phyloP scores from a whole-genome alignment of 2,329 filamentous ascomycete genomes.

The Thielaviopsis populi region DNA sequence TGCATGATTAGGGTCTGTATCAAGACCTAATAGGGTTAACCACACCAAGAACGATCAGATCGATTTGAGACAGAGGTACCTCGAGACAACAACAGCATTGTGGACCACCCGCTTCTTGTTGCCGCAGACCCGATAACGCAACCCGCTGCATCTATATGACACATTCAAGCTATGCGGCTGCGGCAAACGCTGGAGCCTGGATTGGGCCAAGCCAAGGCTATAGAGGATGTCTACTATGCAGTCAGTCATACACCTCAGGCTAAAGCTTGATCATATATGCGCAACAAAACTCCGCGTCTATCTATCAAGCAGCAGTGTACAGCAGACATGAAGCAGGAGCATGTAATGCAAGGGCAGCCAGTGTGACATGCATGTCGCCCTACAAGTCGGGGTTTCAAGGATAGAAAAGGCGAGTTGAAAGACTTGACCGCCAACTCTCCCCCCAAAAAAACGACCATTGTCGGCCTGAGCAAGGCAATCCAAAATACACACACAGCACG shows the following conservation, averaged over 20 bases:
- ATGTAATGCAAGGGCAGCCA: background rate
- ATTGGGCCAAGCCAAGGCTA: background rate
- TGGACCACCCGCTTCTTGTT: background rate
- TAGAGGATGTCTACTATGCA: background rate
- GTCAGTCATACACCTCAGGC: background rate
- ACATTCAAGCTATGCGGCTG: constrained; percentile 1
- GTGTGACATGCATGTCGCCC: background rate
- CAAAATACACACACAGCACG: background rate
- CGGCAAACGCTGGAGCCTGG: background rate
- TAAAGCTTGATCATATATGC: background rate
- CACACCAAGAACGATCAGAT: too few relatives aligned
- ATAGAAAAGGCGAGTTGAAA: background rate
- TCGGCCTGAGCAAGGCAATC: too few relatives aligned
- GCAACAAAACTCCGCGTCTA: background rate
- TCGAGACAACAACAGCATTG: too few relatives aligned
- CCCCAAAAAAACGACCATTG: too few relatives aligned
- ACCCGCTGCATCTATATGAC: background rate
- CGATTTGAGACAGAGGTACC: too few relatives aligned
- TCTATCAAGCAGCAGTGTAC: background rate
- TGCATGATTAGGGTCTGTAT: background rate
- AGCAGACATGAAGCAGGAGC: background rate
- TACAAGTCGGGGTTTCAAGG: background rate
- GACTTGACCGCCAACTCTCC: too few relatives aligned
- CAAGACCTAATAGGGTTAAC: background rate
- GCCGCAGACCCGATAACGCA: background rate